Evolutionary conservation across 208 protist genomes (phyloP).

Genomic region (Herpetomonas samuelpessoai): DNA sequence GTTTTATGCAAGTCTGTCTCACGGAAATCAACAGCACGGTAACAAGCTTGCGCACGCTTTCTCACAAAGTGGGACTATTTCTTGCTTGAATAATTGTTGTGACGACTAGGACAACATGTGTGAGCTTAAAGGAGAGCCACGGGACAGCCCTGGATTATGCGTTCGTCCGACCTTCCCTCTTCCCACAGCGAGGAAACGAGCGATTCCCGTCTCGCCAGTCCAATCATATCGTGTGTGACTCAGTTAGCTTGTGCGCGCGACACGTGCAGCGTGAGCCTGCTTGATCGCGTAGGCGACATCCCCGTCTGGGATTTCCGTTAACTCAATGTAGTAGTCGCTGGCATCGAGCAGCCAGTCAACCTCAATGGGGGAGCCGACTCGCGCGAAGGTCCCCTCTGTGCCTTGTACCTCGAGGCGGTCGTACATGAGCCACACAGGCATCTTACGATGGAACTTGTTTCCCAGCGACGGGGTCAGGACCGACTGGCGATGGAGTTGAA

Average conservation of each 20-base stretch:
- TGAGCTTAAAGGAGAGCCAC: no score
- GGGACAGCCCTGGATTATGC: no score
- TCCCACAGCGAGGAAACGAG: no score
- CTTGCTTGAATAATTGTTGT: no score
- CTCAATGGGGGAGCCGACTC: conserved; percentile 59
- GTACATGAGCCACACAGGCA: conserved; percentile 76
- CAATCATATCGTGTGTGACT: no score
- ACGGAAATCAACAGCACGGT: no score
- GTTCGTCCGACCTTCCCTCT: no score
- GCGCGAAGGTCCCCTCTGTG: conserved; percentile 64
- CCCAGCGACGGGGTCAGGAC: conserved; percentile 20
- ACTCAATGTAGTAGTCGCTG: conserved; percentile 60
- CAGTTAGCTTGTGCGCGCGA: background rate
- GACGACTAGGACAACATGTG: no score
- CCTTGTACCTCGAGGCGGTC: conserved; percentile 84
- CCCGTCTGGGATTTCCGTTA: conserved; percentile 61
- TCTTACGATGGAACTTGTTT: conserved; percentile 5
- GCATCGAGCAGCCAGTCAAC: conserved; percentile 71
- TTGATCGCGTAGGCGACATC: conserved; percentile 53
- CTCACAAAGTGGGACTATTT: no score
- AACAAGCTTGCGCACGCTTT: no score
- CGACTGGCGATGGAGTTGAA: conserved; percentile 53
- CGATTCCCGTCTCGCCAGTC: no score
- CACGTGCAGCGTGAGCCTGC: conserved; percentile 6
- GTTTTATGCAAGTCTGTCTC: no score